Base-by-base conservation (phyloP, 2,329 filamentous ascomycete species). In the Elsinoe ampelina region DNA sequence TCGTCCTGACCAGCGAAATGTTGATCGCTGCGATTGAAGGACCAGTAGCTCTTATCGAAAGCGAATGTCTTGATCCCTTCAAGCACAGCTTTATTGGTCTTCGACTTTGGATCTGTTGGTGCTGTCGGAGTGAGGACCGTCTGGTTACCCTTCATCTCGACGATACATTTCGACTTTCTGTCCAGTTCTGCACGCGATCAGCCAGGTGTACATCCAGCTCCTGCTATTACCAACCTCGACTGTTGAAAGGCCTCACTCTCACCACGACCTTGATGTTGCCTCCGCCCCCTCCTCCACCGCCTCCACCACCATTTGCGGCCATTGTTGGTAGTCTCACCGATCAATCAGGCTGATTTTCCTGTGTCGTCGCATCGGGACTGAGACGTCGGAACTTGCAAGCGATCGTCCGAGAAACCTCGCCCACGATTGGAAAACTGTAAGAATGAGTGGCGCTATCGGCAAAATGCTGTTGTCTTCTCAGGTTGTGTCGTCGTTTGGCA, bases 251-350 rank as follows among this genome's bases (percentile, higher is more conserved):
- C 70, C 93, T 84, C 66, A 87, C 85, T 76, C 93, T 84, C 78
- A 98, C 93, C 79, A 98, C 93, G 77, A 98, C 93, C 85, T 98
- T 98, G 73, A 98, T 98, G 71, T 98, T 98, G 70, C 93, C 91
- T 75, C 87, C 20, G 54, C 52, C 35, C 13, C 55, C 48, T 41
- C 54, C 54, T 54, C 52, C 54, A 42, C 57, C 32, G 15, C 50
- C 30, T 59, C 32, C 63, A 22, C 32, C 50, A 15, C 54, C 42
- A 26, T 35, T 48, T 11, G 54, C 32, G 11, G 54, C 54, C 54
- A 56, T 56, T 15, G 17, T 36, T 22, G 22, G 10, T 13, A 13
- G 19, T 32, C 38, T 55, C 20, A n/a, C 52, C 19, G 41, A 10
- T 38, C 10, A 17, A 20, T 48, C 15, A 17, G 26, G 38, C 7